Conservation (phyloP, 345 rosid genomes). For the Hypericum androsaemum region DNA sequence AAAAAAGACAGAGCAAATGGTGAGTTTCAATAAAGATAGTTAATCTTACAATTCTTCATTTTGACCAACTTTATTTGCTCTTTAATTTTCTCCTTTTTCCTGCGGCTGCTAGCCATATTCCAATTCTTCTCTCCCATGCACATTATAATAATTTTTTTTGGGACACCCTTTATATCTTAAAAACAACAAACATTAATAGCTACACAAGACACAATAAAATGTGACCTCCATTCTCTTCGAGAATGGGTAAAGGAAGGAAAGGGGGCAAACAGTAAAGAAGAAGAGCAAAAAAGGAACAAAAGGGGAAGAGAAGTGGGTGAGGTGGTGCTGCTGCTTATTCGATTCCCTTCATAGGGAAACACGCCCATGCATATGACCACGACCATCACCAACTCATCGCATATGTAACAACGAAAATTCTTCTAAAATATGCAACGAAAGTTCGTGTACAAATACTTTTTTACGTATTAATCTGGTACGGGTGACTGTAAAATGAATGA, state of each 20-base stretch:
- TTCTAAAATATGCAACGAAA: no score
- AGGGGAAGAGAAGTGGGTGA: constrained; percentile 10
- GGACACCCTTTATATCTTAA: background rate
- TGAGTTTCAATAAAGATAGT: constrained; percentile 41
- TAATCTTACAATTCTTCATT: constrained; percentile 32
- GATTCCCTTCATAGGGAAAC: constrained; percentile 38
- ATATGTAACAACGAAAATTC: no score
- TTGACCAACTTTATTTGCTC: constrained; percentile 36
- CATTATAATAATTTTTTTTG: background rate
- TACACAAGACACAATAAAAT: background rate
- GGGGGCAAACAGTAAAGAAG: constrained; percentile 39
- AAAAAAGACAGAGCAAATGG: background rate
- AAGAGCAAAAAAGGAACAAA: constrained; percentile 4
- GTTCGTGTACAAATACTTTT: no score
- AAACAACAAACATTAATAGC: background rate
- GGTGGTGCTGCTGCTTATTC: constrained; percentile 20
- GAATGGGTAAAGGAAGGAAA: constrained; percentile 32
- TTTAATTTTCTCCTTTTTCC: constrained; percentile 15
- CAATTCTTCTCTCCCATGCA: no score
- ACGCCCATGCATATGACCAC: constrained; percentile 40
- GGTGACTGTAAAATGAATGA: no score
- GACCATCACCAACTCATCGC: constrained; percentile 16
- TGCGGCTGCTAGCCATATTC: constrained; percentile 22
- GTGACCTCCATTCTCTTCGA: constrained; percentile 52
- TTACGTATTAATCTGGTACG: no score